A percentile compares a stretch with the other conserved stretches of the same genome.
Evolutionary conservation across 2,329 filamentous ascomycete genomes (phyloP).

Genomic region (Cladophialophora carrionii): DNA sequence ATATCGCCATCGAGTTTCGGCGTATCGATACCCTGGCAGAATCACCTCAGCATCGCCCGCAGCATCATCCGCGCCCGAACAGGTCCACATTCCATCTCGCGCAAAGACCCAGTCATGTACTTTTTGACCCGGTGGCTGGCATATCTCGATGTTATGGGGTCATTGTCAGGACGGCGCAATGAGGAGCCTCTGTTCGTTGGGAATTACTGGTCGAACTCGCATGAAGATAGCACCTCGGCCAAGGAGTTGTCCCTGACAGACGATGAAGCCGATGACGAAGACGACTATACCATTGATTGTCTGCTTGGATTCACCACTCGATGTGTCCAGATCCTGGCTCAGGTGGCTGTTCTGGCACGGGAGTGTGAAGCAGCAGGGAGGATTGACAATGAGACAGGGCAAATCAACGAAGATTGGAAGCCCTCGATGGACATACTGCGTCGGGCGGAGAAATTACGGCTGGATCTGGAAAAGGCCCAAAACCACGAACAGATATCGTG

Average conservation of each 20-base stretch:
- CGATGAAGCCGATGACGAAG: constrained; percentile 58
- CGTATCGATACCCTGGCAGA: constrained; percentile 78
- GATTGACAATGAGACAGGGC: constrained; percentile 57
- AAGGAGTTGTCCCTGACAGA: constrained; percentile 42
- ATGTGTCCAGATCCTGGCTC: constrained; percentile 70
- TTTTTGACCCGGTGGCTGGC: constrained; percentile 83
- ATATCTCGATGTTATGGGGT: constrained; percentile 79
- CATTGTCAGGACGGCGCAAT: constrained; percentile 63
- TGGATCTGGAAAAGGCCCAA: constrained; percentile 63
- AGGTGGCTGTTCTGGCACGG: constrained; percentile 71
- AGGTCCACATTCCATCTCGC: constrained; percentile 57
- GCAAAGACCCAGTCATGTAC: constrained; percentile 64
- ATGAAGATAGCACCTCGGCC: constrained; percentile 39
- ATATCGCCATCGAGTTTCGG: constrained; percentile 81
- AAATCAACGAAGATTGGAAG: constrained; percentile 60
- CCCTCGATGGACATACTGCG: constrained; percentile 59
- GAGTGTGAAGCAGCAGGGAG: constrained; percentile 66
- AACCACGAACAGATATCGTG: constrained; percentile 46
- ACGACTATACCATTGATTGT: constrained; percentile 74
- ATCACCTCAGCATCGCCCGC: constrained; percentile 74
- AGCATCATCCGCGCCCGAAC: constrained; percentile 72
- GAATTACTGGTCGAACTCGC: constrained; percentile 52
- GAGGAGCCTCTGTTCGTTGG: constrained; percentile 56
- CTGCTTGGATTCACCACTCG: constrained; percentile 76
- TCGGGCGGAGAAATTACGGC: constrained; percentile 63